phyloP scores from a whole-genome alignment of 2,329 filamentous ascomycete genomes.

The Fusarium buxicola region DNA sequence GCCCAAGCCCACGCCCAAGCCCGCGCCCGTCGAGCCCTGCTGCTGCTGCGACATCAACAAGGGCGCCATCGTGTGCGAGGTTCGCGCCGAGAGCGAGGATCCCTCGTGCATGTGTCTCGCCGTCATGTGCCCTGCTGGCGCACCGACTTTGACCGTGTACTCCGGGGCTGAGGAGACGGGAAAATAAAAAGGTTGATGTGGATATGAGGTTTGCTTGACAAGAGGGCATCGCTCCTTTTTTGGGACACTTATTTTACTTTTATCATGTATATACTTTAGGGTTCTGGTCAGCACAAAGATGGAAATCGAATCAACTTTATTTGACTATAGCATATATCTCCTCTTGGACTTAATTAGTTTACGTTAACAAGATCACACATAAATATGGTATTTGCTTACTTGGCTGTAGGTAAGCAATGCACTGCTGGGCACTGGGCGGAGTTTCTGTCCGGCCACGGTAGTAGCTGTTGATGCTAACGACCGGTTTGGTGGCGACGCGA shows the following conservation, averaged over 20 bases:
- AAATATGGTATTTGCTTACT: no score
- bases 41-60: conserved; percentile 40
- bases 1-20: conserved; percentile 10
- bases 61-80: conserved; percentile 34
- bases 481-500: conserved; percentile 1
- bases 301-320: no score
- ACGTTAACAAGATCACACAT: no score
- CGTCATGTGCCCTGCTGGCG: conserved; percentile 33
- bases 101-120: conserved; percentile 39
- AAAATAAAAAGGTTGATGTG: background rate
- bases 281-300: conserved; percentile 9
- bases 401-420: no score
- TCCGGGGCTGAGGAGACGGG: conserved; percentile 16
- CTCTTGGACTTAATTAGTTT: no score
- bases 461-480: no score
- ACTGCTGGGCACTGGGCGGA: no score
- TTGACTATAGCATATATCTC: no score
- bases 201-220: no score
- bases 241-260: conserved; percentile 11
- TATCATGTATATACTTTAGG: conserved; percentile 23
- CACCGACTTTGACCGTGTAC: conserved; percentile 34
- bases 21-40: conserved; percentile 31
- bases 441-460: no score
- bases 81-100: conserved; percentile 25
- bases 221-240: background rate